Evolutionary conservation across 352 stramenopile genomes (phyloP), one percentile per base, ranked within the genome.

Genomic region (Pythium periplocum): DNA sequence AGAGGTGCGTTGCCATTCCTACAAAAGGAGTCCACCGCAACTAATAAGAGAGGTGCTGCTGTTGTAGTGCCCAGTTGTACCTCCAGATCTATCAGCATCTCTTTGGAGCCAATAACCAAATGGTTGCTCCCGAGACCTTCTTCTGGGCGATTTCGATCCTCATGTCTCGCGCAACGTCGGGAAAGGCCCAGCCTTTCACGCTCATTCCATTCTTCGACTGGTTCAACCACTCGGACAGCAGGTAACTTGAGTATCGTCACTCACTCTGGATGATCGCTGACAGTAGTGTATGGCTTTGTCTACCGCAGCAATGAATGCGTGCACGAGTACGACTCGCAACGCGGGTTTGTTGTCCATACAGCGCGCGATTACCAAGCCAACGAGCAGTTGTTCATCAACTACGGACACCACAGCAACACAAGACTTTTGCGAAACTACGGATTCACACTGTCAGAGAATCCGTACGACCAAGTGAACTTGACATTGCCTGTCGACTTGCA

Each of bases 141-240:
- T 83, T 90, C 48, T 94, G 83, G 78, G 80, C 83, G 2, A 79
- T 91, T 32, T 87, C 81, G 26, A 69, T 91, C 42, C 68, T 92
- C 49, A 83, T 92, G 72, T 92, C 81, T 4, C 75, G 83, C 43
- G 83, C 83, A 41, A 92, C 83, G 49, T 92, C 81, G 9, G 79
- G 80, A 8, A 66, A 71, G 32, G 48, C 73, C 35, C 83, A 92
- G 62, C 83, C 83, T 31, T 94, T 94, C 68, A 73, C 81, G 26
- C 69, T 94, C 11, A 86, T 91, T 34, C 83, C 83, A 35, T 89
- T 91, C 62, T 91, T 94, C 51, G 83, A 94, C 69, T 94, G 74
- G 75, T 92, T 92, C 61, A 91, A 94, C 51, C 83, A 94, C 50
- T 63, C 66, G 32, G 66, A 82, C 45, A 67, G 68, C 17, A 69